Evolutionary conservation across 176 grass and related monocot genomes (phyloP).

Genomic region (Dactylis glomerata): DNA sequence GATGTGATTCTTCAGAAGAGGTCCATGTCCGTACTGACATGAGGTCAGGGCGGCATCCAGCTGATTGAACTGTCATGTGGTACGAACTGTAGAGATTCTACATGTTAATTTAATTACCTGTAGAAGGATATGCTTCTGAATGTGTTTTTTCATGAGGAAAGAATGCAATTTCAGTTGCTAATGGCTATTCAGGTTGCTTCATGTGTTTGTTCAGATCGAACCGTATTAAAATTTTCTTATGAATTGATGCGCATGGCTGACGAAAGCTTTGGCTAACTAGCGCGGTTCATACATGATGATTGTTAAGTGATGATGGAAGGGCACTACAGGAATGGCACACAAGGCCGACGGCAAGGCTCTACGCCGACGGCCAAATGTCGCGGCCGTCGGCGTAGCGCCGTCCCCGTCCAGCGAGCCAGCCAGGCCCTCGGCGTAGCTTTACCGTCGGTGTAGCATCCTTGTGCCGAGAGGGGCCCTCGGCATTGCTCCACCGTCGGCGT

Average conservation of each 20-base stretch:
- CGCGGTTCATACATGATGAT: not conserved
- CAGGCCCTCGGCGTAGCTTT: too few relatives aligned
- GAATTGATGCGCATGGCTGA: not conserved
- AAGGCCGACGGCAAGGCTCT: too few relatives aligned
- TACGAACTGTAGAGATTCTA: not conserved
- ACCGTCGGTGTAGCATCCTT: too few relatives aligned
- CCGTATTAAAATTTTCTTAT: too few relatives aligned
- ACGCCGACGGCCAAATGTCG: too few relatives aligned
- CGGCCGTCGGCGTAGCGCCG: too few relatives aligned
- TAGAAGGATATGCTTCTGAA: not conserved
- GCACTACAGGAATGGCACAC: too few relatives aligned
- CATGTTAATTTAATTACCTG: not conserved
- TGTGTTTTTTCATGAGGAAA: not conserved
- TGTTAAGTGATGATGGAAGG: too few relatives aligned
- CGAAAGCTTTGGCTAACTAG: not conserved
- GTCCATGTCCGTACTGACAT: not conserved
- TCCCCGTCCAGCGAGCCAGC: too few relatives aligned
- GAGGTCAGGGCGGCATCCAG: not conserved
- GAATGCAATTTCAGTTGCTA: not conserved
- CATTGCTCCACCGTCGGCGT: too few relatives aligned
- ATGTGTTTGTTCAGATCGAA: not conserved
- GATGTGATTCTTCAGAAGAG: not conserved
- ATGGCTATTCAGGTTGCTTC: not conserved
- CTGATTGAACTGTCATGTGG: slow-evolving; percentile 8
- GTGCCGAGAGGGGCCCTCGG: too few relatives aligned